These are phyloP conservation scores for Colletotrichum tanaceti DNA, from an alignment of 2,329 filamentous ascomycete species.

Conservation along the genomic window DNA sequence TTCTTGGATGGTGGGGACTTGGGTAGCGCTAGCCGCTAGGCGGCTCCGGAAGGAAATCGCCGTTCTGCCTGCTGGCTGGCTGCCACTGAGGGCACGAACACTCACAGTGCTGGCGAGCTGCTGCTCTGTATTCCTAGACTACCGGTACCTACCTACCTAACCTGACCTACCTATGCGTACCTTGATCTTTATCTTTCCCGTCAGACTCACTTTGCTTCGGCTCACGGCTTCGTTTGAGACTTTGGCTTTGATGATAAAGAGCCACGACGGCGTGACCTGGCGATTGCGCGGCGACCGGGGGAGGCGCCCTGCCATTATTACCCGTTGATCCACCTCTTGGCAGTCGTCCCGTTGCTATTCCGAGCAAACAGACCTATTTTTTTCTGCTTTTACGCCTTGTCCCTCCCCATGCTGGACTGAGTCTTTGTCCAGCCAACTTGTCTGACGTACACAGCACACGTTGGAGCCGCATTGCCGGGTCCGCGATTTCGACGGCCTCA, in stretches of 20 bases:
- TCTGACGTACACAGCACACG: background rate
- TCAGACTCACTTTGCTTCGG: background rate
- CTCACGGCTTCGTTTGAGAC: background rate
- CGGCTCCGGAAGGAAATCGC: slow-evolving; percentile 18
- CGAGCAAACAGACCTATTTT: background rate
- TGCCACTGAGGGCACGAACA: no score
- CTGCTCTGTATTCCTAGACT: background rate
- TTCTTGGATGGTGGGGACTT: slow-evolving; percentile 6
- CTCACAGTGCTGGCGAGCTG: no score
- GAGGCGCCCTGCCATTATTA: slow-evolving; percentile 37
- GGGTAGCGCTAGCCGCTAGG: slow-evolving; percentile 31
- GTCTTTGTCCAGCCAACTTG: background rate
- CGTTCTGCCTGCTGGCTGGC: background rate
- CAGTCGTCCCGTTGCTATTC: background rate
- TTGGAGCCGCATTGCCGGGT: slow-evolving; percentile 14
- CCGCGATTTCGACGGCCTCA: background rate
- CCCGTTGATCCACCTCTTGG: slow-evolving; percentile 12
- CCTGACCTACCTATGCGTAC: no score
- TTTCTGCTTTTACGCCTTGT: background rate
- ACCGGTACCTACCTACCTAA: no score
- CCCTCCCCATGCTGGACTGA: background rate
- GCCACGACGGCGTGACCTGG: slow-evolving; percentile 3
- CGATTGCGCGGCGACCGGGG: slow-evolving; percentile 25
- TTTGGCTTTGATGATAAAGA: slow-evolving; percentile 5
- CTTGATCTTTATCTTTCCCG: slow-evolving; percentile 9